A percentile compares a stretch with the other conserved stretches of the same genome.
These are phyloP conservation scores for Serpula lacrymans DNA, from an alignment of 768 basidiomycete species.

Conservation along the genomic window DNA sequence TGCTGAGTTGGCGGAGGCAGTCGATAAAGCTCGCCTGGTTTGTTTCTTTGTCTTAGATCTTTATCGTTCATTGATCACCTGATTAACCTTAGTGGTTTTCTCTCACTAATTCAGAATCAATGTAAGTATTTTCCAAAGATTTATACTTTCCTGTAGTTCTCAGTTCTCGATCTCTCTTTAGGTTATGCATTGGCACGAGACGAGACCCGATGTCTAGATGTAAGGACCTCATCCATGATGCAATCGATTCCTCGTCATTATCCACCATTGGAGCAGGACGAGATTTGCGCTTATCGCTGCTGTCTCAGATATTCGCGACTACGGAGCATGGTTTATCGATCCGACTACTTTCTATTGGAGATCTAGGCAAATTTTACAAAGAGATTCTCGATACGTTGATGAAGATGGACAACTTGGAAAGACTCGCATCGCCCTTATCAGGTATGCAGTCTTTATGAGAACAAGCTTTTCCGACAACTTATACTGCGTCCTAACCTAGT, in stretches of 20 bases:
- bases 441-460: conserved; percentile 22
- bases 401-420: conserved; percentile 34
- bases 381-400: conserved; percentile 28
- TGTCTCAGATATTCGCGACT: conserved; percentile 32
- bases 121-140: conserved; percentile 22
- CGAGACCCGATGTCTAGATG: conserved; percentile 36
- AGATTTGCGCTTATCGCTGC: conserved; percentile 35
- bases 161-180: conserved; percentile 13
- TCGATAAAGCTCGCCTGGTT: conserved; percentile 37
- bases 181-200: conserved; percentile 42
- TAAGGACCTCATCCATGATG: conserved; percentile 24
- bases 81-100: conserved; percentile 34
- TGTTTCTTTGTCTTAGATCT: conserved; percentile 6
- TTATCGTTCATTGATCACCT: conserved; percentile 1
- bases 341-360: conserved; percentile 20
- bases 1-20: conserved; percentile 31
- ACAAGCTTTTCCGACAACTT: conserved; percentile 2
- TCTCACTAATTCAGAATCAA: conserved; percentile 36
- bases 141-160: neutral
- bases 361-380: conserved; percentile 31
- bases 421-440: conserved; percentile 35
- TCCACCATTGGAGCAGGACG: conserved; percentile 20
- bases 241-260: conserved; percentile 24
- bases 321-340: conserved; percentile 30
- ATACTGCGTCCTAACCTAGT: conserved; percentile 32